phyloP scores from a whole-genome alignment of 371 early-diverging fungal genomes.

The Dichotomocladium elegans region DNA sequence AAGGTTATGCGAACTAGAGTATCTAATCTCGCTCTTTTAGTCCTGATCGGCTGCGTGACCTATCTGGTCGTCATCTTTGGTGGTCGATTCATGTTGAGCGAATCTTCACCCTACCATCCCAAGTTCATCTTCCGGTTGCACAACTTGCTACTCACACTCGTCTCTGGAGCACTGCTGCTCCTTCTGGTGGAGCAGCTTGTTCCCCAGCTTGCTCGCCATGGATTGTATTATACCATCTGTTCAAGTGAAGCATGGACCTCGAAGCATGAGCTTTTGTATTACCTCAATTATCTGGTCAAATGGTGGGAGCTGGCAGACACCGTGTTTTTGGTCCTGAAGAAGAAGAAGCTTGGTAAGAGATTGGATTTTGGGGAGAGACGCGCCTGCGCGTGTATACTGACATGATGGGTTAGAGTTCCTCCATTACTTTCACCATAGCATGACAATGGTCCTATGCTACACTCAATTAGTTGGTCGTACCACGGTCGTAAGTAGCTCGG shows the following conservation, averaged over 20 bases:
- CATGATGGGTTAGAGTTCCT: conserved; percentile 59
- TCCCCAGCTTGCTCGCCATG: conserved; percentile 57
- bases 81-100: conserved; percentile 61
- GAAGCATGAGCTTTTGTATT: conserved; percentile 71
- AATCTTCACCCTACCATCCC: conserved; percentile 55
- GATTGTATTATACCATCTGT: conserved; percentile 70
- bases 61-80: conserved; percentile 74
- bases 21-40: conserved; percentile 10
- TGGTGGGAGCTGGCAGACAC: conserved; percentile 69
- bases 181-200: conserved; percentile 67
- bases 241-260: conserved; percentile 63
- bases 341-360: conserved; percentile 29
- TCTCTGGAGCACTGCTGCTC: conserved; percentile 59
- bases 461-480: conserved; percentile 78
- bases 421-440: conserved; percentile 88
- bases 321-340: conserved; percentile 28
- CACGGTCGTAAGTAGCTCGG: conserved; percentile 77
- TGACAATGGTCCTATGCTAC: conserved; percentile 88
- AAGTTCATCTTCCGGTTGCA: conserved; percentile 66
- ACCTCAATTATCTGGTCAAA: conserved; percentile 82
- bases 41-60: conserved; percentile 43
- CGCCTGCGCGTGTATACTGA: not conserved
- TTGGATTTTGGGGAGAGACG: not conserved
- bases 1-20: too few relatives aligned
- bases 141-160: conserved; percentile 67